A percentile compares a stretch with the other conserved stretches of the same genome.
Evolutionary conservation across 2,329 filamentous ascomycete species (phyloP).

Genomic region (Torrubiellomyces zombiae): DNA sequence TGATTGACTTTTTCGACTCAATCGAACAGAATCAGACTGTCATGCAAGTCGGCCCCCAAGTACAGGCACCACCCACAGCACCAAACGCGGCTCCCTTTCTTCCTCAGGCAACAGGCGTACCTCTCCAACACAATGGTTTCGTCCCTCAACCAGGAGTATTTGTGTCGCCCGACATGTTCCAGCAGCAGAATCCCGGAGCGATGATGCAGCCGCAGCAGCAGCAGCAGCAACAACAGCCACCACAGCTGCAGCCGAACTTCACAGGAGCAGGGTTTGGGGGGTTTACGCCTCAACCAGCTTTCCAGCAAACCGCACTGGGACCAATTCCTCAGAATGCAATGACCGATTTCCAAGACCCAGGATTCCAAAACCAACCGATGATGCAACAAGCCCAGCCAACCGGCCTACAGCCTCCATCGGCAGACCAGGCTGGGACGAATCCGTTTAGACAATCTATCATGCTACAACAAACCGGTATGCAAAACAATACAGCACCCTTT

Average conservation of each 20-base stretch:
- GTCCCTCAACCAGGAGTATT: constrained; percentile 12
- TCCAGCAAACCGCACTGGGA: constrained; percentile 34
- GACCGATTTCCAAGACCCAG: constrained; percentile 28
- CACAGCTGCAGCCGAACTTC: constrained; percentile 29
- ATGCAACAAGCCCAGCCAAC: constrained; percentile 22
- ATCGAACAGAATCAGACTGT: constrained; percentile 79
- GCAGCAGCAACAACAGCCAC: constrained; percentile 22
- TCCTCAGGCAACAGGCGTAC: constrained; percentile 20
- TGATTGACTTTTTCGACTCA: constrained; percentile 90
- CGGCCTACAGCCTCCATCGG: constrained; percentile 22
- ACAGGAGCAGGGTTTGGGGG: constrained; percentile 72
- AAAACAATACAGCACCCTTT: constrained; percentile 10
- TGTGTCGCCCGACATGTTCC: constrained; percentile 14
- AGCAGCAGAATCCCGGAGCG: constrained; percentile 13
- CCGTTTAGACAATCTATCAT: constrained; percentile 90
- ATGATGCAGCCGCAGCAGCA: constrained; percentile 11
- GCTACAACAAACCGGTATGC: constrained; percentile 37
- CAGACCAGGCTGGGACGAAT: constrained; percentile 48
- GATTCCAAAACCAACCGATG: constrained; percentile 9
- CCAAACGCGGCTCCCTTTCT: constrained; percentile 19
- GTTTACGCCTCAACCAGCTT: constrained; percentile 50
- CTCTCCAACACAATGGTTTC: constrained; percentile 11
- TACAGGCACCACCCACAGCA: constrained; percentile 15
- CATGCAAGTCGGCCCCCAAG: constrained; percentile 31
- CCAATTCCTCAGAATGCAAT: constrained; percentile 42